A percentile compares a stretch with the other conserved stretches of the same genome.
These are phyloP conservation scores for Litsea cubeba DNA, from an alignment of 164 flowering plant species.

Conservation along the genomic window DNA sequence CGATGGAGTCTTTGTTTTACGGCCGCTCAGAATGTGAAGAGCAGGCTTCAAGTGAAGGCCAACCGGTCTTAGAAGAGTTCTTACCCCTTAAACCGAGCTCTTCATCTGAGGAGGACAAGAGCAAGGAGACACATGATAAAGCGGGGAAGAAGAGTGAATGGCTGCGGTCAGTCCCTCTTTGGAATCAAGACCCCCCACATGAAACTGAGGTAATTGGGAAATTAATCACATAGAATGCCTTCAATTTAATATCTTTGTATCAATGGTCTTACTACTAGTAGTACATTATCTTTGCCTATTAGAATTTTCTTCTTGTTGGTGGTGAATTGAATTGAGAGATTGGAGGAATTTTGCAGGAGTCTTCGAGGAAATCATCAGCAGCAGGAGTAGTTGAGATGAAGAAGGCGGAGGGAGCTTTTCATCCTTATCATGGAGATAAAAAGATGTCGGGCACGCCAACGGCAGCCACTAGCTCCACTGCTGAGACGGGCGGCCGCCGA, in stretches of 20 bases:
- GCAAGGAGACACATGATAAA: slow-evolving; percentile 18
- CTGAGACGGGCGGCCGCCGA: slow-evolving; percentile 14
- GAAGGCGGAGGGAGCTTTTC: slow-evolving; percentile 62
- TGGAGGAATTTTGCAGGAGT: not conserved
- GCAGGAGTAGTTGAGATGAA: slow-evolving; percentile 28
- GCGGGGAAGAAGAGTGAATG: slow-evolving; percentile 52
- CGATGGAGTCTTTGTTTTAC: slow-evolving; percentile 4
- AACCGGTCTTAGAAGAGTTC: slow-evolving; percentile 57
- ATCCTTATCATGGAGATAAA: slow-evolving; percentile 46
- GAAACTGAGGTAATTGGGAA: too few relatives aligned
- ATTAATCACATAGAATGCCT: too few relatives aligned
- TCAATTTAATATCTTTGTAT: too few relatives aligned
- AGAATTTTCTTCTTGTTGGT: not conserved
- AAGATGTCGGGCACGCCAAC: slow-evolving; percentile 7
- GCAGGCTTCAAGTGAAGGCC: slow-evolving; percentile 35
- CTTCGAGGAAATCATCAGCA: not conserved
- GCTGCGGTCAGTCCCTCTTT: slow-evolving; percentile 74
- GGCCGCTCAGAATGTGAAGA: slow-evolving; percentile 60
- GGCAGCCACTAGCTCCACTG: slow-evolving; percentile 40
- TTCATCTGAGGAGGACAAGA: slow-evolving; percentile 16
- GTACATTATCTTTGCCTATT: too few relatives aligned
- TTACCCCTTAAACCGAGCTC: slow-evolving; percentile 46
- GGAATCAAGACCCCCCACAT: slow-evolving; percentile 54
- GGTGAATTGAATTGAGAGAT: not conserved
- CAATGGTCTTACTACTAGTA: too few relatives aligned